Percentiles rank a stretch among this genome's conserved stretches.
Evolutionary conservation across 1,284 basidiomycete genomes (phyloP).

Genomic region (Malassezia sympodialis): DNA sequence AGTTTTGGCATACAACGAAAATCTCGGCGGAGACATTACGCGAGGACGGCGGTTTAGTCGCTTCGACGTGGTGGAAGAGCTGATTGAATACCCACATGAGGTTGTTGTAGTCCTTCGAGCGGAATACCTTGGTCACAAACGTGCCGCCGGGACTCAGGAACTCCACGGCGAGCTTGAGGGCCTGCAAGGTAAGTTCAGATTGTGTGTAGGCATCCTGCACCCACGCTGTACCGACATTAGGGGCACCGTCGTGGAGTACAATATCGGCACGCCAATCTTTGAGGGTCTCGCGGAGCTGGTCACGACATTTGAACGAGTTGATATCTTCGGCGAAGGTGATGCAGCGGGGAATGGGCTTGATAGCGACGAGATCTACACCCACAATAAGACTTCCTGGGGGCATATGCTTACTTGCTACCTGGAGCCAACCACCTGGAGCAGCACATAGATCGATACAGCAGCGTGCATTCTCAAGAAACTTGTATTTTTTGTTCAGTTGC

Average conservation of each 20-base stretch:
- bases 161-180: constrained; percentile 89
- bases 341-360: constrained; percentile 87
- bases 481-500: constrained; percentile 96
- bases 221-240: constrained; percentile 99
- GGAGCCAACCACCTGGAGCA: constrained; percentile 97
- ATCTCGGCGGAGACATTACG: constrained; percentile 99
- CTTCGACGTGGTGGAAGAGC: constrained; percentile 90
- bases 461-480: constrained; percentile 76
- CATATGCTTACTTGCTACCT: constrained; percentile 98
- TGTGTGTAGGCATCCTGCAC: constrained; percentile 97
- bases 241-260: constrained; percentile 95
- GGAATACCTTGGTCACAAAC: constrained; percentile 97
- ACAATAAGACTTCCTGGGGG: constrained; percentile 87
- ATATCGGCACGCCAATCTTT: constrained; percentile 99
- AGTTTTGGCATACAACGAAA: constrained; percentile 95
- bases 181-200: constrained; percentile 91
- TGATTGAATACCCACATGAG: constrained; percentile 98
- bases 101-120: constrained; percentile 96
- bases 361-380: constrained; percentile 91
- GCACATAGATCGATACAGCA: constrained; percentile 98
- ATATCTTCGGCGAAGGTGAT: constrained; percentile 91
- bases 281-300: constrained; percentile 72
- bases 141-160: constrained; percentile 78
- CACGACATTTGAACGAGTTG: constrained; percentile 81
- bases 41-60: constrained; percentile 95